These are phyloP conservation scores for Solanum dulcamara DNA, from an alignment of 257 asterid genomes.

Conservation along the genomic window DNA sequence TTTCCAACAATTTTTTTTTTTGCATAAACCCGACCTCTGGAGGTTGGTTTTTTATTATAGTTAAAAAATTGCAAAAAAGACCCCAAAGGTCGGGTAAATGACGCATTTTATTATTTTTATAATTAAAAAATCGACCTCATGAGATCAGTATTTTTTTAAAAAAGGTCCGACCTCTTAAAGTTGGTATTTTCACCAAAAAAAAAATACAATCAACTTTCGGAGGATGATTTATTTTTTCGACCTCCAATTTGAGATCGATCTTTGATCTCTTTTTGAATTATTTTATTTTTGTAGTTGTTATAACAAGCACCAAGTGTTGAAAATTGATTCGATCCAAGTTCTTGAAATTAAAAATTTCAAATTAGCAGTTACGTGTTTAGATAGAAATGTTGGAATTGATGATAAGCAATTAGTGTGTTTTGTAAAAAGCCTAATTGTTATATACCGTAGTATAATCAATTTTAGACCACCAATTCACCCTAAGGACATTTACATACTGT, in stretches of 20 bases:
- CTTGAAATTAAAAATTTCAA: no score
- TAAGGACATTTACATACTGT: no score
- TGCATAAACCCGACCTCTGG: not conserved
- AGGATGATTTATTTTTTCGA: not conserved
- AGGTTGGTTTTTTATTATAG: not conserved
- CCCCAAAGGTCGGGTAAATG: not conserved
- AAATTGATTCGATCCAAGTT: not conserved
- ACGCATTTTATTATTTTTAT: not conserved
- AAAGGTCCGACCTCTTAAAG: not conserved
- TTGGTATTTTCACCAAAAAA: no score
- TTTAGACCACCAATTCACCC: no score
- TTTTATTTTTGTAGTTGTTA: not conserved
- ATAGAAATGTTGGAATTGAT: not conserved
- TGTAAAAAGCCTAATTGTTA: no score
- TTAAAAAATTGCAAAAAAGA: no score
- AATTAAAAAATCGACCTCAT: not conserved
- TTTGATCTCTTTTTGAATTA: not conserved
- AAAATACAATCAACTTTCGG: not conserved
- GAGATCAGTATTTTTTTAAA: not conserved
- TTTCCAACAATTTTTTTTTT: no score
- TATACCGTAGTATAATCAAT: no score
- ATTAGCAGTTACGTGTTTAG: not conserved
- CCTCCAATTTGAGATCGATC: not conserved
- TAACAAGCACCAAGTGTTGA: not conserved
- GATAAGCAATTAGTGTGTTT: no score